Percentiles rank a stretch among this genome's conserved stretches.
phyloP scores from a whole-genome alignment of 106 monocot genomes.

The Chionographis japonica region DNA sequence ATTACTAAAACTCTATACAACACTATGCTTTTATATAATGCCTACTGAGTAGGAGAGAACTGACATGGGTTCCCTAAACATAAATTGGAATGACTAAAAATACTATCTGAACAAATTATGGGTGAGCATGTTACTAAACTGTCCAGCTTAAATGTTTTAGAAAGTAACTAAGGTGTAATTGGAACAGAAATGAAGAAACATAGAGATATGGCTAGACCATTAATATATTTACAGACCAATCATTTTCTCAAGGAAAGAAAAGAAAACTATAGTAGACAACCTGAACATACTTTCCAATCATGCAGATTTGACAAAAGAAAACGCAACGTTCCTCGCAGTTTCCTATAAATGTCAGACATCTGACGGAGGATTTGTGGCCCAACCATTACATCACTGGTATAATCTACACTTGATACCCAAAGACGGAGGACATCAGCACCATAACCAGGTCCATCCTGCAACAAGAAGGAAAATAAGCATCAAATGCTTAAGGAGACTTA shows the following conservation, averaged over 20 bases:
- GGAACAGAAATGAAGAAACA: slow-evolving; percentile 1
- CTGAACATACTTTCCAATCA: slow-evolving; percentile 90
- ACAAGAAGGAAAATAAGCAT: slow-evolving; percentile 11
- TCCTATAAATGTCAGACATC: slow-evolving; percentile 97
- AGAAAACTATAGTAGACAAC: slow-evolving; percentile 12
- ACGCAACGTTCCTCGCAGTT: slow-evolving; percentile 83
- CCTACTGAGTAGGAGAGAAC: no score
- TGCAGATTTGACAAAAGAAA: slow-evolving; percentile 97
- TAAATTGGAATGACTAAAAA: no score
- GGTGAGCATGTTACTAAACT: no score
- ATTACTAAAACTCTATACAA: no score
- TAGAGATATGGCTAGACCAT: slow-evolving; percentile 2
- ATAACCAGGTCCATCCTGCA: slow-evolving; percentile 80
- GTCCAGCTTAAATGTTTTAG: no score
- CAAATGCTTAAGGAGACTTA: neutral
- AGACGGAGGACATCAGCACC: slow-evolving; percentile 97
- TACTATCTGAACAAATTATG: no score
- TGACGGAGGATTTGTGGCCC: slow-evolving; percentile 89
- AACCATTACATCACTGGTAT: slow-evolving; percentile 89
- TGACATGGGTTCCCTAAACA: no score
- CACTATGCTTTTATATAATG: no score
- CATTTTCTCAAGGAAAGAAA: neutral
- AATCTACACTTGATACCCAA: slow-evolving; percentile 99
- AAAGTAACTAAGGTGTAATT: no score
- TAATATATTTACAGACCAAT: neutral